Evolutionary conservation across 176 grass and related monocot species (phyloP), one percentile per base, ranked within the genome.

Genomic region (Alopecurus myosuroides): DNA sequence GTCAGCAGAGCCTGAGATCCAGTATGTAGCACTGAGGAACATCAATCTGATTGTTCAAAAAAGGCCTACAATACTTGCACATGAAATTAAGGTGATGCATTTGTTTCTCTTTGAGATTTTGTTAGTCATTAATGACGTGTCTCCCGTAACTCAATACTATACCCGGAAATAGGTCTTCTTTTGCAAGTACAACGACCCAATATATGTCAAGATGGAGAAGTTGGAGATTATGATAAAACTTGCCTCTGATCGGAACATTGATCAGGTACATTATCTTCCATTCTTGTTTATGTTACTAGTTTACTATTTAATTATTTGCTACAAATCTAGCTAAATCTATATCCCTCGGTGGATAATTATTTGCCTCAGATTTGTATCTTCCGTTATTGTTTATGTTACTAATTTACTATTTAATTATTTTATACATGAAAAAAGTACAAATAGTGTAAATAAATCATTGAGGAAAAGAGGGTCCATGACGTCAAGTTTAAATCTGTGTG

Each of bases 121-220:
- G 13, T 85, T 83, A 77, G 78, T 80, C 66, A 48, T 36, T 19
- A 37, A 79, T 55, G 63, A 86, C 58, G 5, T 79, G 11, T 56
- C n/a, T 30, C 33, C 25, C 19, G 50, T 79, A 23, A 84, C 68
- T 49, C 29, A 55, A 80, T 44, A 39, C 23, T 74, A 50, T 81
- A 63, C 41, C 39, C 80, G 35, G 80, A 66, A 66, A 48, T 89
- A 98, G 97, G 97, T 99, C 57, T 99, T 99, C 90, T 99, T 99
- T 89, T 99, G 97, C 94, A 99, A 99, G 86, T 99, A 99, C 82
- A 99, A 99, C 11, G 94, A 94, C 74, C 92, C 92, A 73, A 88
- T 99, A 77, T 99, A 99, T 89, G 97, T 99, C 74, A 99, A 99
- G 88, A 99, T 96, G 93, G 97, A 99, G 83, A 99, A 99, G 71